Evolutionary conservation across 768 basidiomycete species (phyloP).

Genomic region (Stropharia rugosoannulata): DNA sequence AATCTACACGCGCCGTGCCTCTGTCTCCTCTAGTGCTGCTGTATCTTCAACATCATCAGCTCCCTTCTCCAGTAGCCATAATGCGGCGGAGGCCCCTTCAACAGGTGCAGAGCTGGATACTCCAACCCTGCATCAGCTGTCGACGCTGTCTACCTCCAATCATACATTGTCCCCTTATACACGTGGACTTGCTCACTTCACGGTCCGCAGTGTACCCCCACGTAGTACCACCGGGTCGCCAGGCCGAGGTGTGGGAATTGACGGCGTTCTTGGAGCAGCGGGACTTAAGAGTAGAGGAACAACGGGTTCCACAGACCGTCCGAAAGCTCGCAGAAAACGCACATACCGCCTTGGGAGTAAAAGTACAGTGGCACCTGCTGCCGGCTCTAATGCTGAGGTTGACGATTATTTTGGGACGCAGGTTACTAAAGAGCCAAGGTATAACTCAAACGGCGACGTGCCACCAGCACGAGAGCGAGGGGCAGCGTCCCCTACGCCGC

Average conservation of each 20-base stretch:
- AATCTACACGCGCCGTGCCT: conserved; percentile 22
- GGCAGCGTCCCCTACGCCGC: conserved; percentile 26
- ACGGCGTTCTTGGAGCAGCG: conserved; percentile 5
- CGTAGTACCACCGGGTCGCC: conserved; percentile 28
- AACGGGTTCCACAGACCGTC: conserved; percentile 36
- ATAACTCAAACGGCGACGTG: no score
- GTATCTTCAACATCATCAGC: conserved; percentile 2
- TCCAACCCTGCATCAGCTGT: conserved; percentile 80
- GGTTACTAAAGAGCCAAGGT: background rate
- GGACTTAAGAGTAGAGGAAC: conserved; percentile 18
- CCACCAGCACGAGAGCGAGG: background rate
- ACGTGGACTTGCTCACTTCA: conserved; percentile 85
- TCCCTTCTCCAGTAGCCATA: conserved; percentile 3
- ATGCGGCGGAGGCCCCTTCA: conserved; percentile 41
- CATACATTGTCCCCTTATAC: conserved; percentile 96
- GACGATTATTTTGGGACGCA: background rate
- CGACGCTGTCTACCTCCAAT: conserved; percentile 83
- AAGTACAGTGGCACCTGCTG: conserved; percentile 18
- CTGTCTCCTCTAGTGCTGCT: conserved; percentile 20
- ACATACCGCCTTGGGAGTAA: conserved; percentile 59
- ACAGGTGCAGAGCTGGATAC: conserved; percentile 54
- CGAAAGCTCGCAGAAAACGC: conserved; percentile 77
- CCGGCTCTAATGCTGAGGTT: background rate
- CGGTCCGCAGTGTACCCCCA: conserved; percentile 86
- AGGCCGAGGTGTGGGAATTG: background rate